Base-by-base conservation (phyloP, 2,329 filamentous ascomycete species). In the Pseudovirgaria hyperparasitica region DNA sequence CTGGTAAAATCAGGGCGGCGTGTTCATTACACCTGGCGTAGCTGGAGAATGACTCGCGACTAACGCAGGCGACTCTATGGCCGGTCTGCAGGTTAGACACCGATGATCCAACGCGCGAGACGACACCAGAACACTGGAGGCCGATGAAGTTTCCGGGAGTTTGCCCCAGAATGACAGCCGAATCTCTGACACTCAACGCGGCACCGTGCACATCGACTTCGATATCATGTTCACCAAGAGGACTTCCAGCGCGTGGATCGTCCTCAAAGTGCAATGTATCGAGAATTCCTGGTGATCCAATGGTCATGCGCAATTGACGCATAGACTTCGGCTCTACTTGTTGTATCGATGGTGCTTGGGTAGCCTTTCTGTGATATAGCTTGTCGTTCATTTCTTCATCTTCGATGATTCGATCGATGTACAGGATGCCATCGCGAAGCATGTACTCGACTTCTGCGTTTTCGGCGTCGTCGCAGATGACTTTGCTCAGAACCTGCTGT, bases 141-240 rank as follows among this genome's bases (percentile, higher is more conserved):
- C 22, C 22, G 7, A 23, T 7, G 7, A 12, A 6, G 7, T 6
- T 6, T 7, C 11, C 15, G 35, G 33, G 3, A 52, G 22, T 20
- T 52, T 45, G 6, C 15, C 50, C 50, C 22, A 29, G 9, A 15
- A 14, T 11, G 17, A 15, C 16, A 6, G 26, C 15, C 6, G 17
- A 6, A 16, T 29, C 27, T 13, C 14, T 26, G 22, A 8, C 8
- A 14, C 26, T 26, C 8, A 26, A 16, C 6, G 12, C 24, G 6
- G 7, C 7, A 12, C 12, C 24, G 15, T 44, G 46, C 16, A 41
- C 38, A 16, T 38, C 34, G 14, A 23, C 15, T 13, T 23, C 22
- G 8, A 23, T 13, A 12, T 23, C 22, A 13, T 23, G 6, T 7
- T 7, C 7, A 7, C 6, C 22, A 12, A 23, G 16, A 6, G 22